Evolutionary conservation across 2,329 filamentous ascomycete species (phyloP).

Genomic region (Colletotrichum gloeosporioides): DNA sequence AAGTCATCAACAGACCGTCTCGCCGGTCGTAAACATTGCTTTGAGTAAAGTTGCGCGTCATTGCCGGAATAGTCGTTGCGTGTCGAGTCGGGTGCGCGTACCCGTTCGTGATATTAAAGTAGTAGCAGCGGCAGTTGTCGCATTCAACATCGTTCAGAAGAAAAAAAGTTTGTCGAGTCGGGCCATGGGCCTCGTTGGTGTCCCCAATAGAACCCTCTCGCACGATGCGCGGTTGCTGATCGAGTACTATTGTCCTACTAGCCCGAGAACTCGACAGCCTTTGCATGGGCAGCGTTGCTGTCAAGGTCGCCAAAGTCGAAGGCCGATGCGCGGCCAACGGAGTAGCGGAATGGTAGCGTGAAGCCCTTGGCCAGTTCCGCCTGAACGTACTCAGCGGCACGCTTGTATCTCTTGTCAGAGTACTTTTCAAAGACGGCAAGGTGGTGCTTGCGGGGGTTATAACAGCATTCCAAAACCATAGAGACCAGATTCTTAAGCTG

Average conservation of each 20-base stretch:
- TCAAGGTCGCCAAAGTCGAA: conserved; percentile 19
- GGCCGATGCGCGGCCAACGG: conserved; percentile 29
- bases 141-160: background rate
- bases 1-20: conserved; percentile 17
- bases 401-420: conserved; percentile 84
- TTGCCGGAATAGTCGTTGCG: conserved; percentile 3
- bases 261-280: conserved; percentile 19
- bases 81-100: background rate
- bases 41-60: background rate
- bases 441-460: conserved; percentile 82
- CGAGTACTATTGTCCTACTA: conserved; percentile 19
- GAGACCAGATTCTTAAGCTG: conserved; percentile 81
- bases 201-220: background rate
- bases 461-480: conserved; percentile 87
- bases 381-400: conserved; percentile 81
- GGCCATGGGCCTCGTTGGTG: background rate
- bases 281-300: conserved; percentile 5
- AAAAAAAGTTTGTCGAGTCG: background rate
- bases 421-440: conserved; percentile 92
- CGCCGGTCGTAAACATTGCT: conserved; percentile 10
- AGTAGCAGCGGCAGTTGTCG: background rate
- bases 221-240: background rate
- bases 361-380: conserved; percentile 71
- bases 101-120: background rate
- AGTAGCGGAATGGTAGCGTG: conserved; percentile 52